Evolutionary conservation across 164 flowering plant species (phyloP), one percentile per base, ranked within the genome.

Genomic region (Echeveria elegans): DNA sequence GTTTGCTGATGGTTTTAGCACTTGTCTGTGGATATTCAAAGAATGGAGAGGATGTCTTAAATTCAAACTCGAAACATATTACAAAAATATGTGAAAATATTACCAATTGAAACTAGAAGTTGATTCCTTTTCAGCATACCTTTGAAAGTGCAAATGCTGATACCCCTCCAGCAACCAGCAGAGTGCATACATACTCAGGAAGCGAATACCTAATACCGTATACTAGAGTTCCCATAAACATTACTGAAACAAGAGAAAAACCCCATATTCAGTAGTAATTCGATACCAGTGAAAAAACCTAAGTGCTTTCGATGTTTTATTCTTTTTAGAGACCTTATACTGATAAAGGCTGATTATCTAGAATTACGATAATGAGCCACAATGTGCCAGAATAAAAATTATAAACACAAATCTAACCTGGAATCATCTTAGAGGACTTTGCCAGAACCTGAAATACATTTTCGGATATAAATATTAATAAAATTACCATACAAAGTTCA

Each of bases 201-300:
- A 88, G 34, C 36, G 94, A 78, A 72, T 93, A 93, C 77, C 86
- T 79, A 58, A 87, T 87, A 34, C 97, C 96, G 76, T 93, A 93
- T 58, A 93, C 90, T 31, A 93, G 72, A 23, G 97, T 73, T 40
- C 98, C 96, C 96, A 88, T 89, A 78, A 90, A 71, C 98, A 94
- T 91, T 69, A 94, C 99, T 94, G 88, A 83, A 40, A 7, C 8
- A 15, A 40, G 11, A 12, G 45, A 34, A 18, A 43, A 15, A 38
- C 8, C 41, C n/a, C 15, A 43, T 43, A 43, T 0, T 40, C 45
- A 40, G 2, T 12, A 43, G 15, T 4, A 11, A 11, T 43, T 43
- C 47, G 15, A 43, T 43, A 18, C 15, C 16, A 43, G 15, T 1
- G 19, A 1, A 43, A 43, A 12, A 43, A 11, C 47, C 6, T 11